Base-by-base conservation (phyloP, 495 filamentous ascomycete genomes). In the Xylaria venustula region DNA sequence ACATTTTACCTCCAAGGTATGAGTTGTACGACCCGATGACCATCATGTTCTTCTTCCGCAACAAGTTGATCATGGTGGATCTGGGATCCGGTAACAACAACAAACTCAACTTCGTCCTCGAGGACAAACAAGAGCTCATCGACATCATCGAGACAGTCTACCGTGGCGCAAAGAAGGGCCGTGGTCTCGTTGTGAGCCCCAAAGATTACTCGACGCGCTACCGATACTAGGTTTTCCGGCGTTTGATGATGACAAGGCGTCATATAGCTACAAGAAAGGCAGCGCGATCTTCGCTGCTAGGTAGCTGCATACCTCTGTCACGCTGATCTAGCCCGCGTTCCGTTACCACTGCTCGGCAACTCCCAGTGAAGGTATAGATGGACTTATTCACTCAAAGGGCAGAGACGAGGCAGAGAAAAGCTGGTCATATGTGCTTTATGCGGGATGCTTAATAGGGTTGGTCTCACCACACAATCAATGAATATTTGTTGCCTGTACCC, bases 61-160 rank as follows among this genome's bases (percentile, higher is more conserved):
- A 98, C 73, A 98, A 97, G 75, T 92, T 98, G 74, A 98, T 98
- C 88, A 94, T 95, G 90, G 93, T 89, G 72, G 94, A 97, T 86
- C 94, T 96, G 64, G 93, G 94, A 12, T 98, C 95, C 5, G 94
- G 94, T 66, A 96, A 98, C 77, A 98, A 98, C 74, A 98, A 98
- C 75, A 73, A 73, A 55, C 81, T 96, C 67, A 98, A 97, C 75
- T 98, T 91, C 87, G 92, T 98, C 40, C 75, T 97, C 56, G 94
- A 98, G 76, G 94, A 98, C 71, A 98, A 98, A 77, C 94, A 98
- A 74, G 94, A 98, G 77, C 75, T 98, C 69, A 98, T 98, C 67
- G 95, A 98, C 76, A 98, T 98, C 68, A 88, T 97, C 68, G 95
- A 98, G 77, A 97, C 93, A 14, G 93, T 98, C 60, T 98, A 98